phyloP scores from a whole-genome alignment of 1,284 basidiomycete genomes.

The Trametes pubescens region DNA sequence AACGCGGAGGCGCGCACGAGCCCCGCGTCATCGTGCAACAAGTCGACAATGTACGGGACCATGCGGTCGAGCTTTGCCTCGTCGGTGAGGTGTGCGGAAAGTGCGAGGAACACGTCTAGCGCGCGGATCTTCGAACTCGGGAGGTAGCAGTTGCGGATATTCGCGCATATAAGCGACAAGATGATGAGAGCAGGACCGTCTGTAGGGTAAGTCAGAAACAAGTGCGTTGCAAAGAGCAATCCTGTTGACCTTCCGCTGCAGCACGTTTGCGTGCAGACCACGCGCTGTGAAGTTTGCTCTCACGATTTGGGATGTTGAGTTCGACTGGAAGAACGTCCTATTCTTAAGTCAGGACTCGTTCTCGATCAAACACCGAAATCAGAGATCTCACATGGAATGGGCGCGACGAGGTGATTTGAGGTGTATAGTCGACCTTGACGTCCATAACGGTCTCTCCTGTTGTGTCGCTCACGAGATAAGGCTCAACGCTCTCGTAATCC shows the following conservation, averaged over 20 bases:
- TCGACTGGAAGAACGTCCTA: constrained; percentile 83
- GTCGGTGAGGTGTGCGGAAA: constrained; percentile 87
- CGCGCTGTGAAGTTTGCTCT: constrained; percentile 57
- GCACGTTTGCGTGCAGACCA: constrained; percentile 57
- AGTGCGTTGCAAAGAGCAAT: constrained; percentile 20
- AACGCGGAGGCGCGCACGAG: constrained; percentile 84
- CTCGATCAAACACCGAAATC: neutral
- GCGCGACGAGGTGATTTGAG: constrained; percentile 51
- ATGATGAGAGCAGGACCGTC: constrained; percentile 86
- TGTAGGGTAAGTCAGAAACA: constrained; percentile 35
- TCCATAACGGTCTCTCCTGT: constrained; percentile 58
- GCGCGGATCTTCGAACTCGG: constrained; percentile 90
- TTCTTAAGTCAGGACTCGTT: constrained; percentile 5
- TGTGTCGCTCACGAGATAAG: constrained; percentile 64
- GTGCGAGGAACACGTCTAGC: constrained; percentile 87
- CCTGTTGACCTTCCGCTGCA: constrained; percentile 63
- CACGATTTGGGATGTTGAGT: constrained; percentile 75
- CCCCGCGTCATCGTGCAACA: constrained; percentile 87
- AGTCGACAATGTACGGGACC: constrained; percentile 90
- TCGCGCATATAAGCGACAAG: constrained; percentile 87
- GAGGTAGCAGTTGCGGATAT: constrained; percentile 88
- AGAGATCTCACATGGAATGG: constrained; percentile 64
- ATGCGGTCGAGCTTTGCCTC: constrained; percentile 96
- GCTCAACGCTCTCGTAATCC: constrained; percentile 82
- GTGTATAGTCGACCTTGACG: constrained; percentile 60